Evolutionary conservation across 352 stramenopile genomes (phyloP).

Genomic region (Phytophthora citrophthora): DNA sequence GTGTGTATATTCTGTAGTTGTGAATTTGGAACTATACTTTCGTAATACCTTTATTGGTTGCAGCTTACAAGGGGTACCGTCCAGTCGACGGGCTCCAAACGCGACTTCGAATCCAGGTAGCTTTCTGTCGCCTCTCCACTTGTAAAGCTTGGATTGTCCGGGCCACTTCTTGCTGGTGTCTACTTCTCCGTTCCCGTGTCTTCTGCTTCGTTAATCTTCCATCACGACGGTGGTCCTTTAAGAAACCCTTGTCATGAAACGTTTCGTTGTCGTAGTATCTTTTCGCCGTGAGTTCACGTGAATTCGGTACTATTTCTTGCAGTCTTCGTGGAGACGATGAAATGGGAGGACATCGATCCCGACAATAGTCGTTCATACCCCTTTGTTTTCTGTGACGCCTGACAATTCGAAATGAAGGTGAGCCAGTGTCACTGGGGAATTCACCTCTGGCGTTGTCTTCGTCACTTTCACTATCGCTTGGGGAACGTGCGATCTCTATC

Average conservation of each 20-base stretch:
- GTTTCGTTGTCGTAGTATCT: not conserved
- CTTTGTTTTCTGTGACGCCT: not conserved
- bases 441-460: not conserved
- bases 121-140: constrained; percentile 42
- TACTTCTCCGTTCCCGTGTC: not conserved
- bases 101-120: constrained; percentile 34
- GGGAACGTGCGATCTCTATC: not conserved
- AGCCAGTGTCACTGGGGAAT: not conserved
- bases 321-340: not conserved
- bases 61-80: not conserved
- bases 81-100: constrained; percentile 1
- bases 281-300: not conserved
- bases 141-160: constrained; percentile 43
- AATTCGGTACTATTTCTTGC: not conserved
- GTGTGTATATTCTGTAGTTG: too few species aligned
- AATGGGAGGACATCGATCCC: not conserved
- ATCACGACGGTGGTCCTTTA: not conserved
- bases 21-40: too few species aligned
- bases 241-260: not conserved
- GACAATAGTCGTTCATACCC: not conserved
- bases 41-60: too few species aligned
- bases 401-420: not conserved
- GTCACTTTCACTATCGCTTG: not conserved
- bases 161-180: constrained; percentile 20
- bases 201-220: not conserved